Conservation (phyloP, 2,329 filamentous ascomycete genomes). For the Diaporthe sp. region DNA sequence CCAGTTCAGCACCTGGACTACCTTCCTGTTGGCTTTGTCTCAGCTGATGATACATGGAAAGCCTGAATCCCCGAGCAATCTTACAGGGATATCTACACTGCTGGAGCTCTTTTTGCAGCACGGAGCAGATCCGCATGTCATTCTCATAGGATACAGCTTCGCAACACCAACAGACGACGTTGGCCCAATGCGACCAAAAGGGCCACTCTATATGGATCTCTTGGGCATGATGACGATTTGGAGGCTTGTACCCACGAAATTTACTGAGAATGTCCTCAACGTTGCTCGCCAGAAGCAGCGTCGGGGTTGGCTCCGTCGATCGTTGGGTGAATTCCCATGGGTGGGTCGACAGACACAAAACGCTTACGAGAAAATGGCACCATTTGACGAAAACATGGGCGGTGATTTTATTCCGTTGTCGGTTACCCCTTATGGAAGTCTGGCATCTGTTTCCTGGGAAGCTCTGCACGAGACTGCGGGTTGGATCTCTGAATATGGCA, state of each 20-base stretch:
- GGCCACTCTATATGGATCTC: background rate
- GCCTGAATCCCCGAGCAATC: background rate
- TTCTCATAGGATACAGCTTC: background rate
- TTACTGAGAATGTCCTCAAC: background rate
- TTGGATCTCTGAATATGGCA: background rate
- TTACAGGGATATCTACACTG: background rate
- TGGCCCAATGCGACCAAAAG: background rate
- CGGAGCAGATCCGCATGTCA: background rate
- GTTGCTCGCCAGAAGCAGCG: background rate
- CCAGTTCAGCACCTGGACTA: background rate
- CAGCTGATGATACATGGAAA: background rate
- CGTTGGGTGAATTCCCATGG: background rate
- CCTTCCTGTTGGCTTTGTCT: background rate
- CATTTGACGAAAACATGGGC: background rate
- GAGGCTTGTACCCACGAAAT: background rate
- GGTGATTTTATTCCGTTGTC: background rate
- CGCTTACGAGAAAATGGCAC: background rate
- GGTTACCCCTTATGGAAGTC: background rate
- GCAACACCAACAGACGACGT: background rate
- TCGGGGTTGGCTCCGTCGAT: background rate
- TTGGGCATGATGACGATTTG: background rate
- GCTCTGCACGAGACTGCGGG: background rate
- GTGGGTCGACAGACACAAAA: background rate
- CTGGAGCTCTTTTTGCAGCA: constrained; percentile 11
- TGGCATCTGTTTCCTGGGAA: background rate